Percentiles rank a stretch among this genome's conserved stretches.
Evolutionary conservation across 805 yeast genomes (phyloP).

Genomic region (Nakazawaea ernobii): DNA sequence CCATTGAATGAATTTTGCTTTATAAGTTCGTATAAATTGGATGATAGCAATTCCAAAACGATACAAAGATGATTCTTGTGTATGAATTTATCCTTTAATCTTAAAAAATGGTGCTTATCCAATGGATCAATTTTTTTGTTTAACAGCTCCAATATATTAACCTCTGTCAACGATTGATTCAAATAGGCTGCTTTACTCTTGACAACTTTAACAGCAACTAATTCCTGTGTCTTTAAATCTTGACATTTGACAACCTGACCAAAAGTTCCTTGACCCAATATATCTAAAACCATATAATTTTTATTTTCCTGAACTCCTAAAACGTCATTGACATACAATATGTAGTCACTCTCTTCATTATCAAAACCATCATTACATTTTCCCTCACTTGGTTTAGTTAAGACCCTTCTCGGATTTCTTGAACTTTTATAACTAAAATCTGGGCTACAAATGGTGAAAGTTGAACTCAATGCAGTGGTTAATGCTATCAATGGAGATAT

Average conservation of each 20-base stretch:
- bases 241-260: slow-evolving; percentile 98
- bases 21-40: slow-evolving; percentile 83
- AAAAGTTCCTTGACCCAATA: slow-evolving; percentile 94
- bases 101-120: slow-evolving; percentile 69
- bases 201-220: slow-evolving; percentile 91
- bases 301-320: slow-evolving; percentile 81
- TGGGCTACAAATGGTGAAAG: slow-evolving; percentile 83
- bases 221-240: slow-evolving; percentile 63
- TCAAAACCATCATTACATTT: slow-evolving; percentile 77
- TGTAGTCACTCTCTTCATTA: slow-evolving; percentile 85
- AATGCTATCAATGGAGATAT: slow-evolving; percentile 79
- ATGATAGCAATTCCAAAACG: slow-evolving; percentile 84
- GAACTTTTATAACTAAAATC: slow-evolving; percentile 75
- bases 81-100: slow-evolving; percentile 80
- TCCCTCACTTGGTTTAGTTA: slow-evolving; percentile 90
- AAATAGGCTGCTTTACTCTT: slow-evolving; percentile 87
- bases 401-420: slow-evolving; percentile 84
- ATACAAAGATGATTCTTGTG: slow-evolving; percentile 91
- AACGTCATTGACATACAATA: slow-evolving; percentile 89
- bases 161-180: slow-evolving; percentile 90
- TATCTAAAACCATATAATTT: slow-evolving; percentile 82
- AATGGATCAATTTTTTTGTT: slow-evolving; percentile 65
- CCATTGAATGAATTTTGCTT: slow-evolving; percentile 95
- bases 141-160: slow-evolving; percentile 74
- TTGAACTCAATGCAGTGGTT: slow-evolving; percentile 69